These are phyloP conservation scores for Capsicum chinense DNA, from an alignment of 257 asterid species.

Conservation along the genomic window DNA sequence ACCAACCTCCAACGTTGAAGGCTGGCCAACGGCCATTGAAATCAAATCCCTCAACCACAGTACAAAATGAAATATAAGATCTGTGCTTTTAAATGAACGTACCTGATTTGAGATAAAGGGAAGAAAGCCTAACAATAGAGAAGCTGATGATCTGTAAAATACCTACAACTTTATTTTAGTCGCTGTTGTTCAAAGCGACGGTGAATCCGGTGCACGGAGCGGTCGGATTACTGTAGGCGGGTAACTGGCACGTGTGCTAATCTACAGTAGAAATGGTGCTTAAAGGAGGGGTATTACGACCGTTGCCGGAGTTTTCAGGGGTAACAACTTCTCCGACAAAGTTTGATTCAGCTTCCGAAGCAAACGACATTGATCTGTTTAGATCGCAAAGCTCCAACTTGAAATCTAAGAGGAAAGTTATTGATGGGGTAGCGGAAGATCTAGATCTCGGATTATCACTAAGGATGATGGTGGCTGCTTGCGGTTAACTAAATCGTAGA, in stretches of 20 bases:
- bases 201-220: constrained; percentile 87
- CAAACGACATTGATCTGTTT: constrained; percentile 34
- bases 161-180: constrained; percentile 72
- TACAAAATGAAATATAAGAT: no score
- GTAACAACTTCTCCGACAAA: constrained; percentile 30
- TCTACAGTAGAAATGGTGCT: constrained; percentile 84
- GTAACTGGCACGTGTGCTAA: constrained; percentile 85
- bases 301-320: constrained; percentile 42
- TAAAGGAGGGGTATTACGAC: constrained; percentile 58
- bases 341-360: constrained; percentile 31
- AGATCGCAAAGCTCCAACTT: constrained; percentile 32
- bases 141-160: neutral
- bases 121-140: no score
- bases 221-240: constrained; percentile 73
- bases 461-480: constrained; percentile 30
- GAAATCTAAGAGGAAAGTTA: constrained; percentile 31
- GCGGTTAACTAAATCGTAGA: constrained; percentile 31
- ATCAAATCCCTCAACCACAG: no score
- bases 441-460: constrained; percentile 39
- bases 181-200: constrained; percentile 76
- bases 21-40: no score
- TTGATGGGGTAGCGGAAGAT: constrained; percentile 26
- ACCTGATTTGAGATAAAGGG: no score
- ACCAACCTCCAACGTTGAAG: no score
- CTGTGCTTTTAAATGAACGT: no score